These are phyloP conservation scores for Colletotrichum cordylinicola DNA, from an alignment of 2,329 filamentous ascomycete genomes.

Conservation along the genomic window DNA sequence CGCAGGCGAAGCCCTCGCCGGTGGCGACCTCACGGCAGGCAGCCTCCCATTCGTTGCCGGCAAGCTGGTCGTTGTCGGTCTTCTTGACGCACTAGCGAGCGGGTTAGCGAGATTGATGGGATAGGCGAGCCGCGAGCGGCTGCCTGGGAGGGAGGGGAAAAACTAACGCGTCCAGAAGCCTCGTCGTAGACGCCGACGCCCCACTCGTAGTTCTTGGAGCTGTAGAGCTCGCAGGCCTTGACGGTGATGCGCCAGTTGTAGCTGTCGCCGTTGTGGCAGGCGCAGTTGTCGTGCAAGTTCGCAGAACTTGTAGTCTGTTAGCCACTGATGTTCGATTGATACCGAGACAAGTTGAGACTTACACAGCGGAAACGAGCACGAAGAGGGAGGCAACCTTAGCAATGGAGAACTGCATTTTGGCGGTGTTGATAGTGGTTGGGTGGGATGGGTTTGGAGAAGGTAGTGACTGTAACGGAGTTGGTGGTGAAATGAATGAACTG, in stretches of 20 bases:
- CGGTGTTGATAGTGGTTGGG: neutral
- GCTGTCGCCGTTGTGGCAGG: conserved; percentile 27
- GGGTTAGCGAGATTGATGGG: neutral
- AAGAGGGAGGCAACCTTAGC: conserved; percentile 15
- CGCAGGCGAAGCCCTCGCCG: conserved; percentile 22
- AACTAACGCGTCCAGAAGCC: conserved; percentile 17
- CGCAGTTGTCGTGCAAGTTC: conserved; percentile 26
- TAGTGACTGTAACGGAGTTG: conserved; percentile 4
- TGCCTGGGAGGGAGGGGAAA: neutral
- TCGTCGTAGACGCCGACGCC: conserved; percentile 20
- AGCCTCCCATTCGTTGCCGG: conserved; percentile 24
- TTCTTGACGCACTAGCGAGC: conserved; percentile 8
- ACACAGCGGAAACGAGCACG: neutral
- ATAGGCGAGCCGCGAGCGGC: neutral
- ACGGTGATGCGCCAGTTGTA: conserved; percentile 29
- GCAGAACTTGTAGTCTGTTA: conserved; percentile 20
- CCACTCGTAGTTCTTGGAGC: conserved; percentile 12
- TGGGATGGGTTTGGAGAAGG: neutral
- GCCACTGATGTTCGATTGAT: neutral
- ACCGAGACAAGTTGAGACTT: neutral
- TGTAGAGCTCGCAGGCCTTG: conserved; percentile 24
- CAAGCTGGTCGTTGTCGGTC: conserved; percentile 8
- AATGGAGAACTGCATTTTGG: conserved; percentile 21
- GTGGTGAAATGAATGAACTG: conserved; percentile 13
- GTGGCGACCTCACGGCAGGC: conserved; percentile 22